Evolutionary conservation across 176 grass and related monocot genomes (phyloP).

Genomic region (bread wheat (Triticum aestivum)): IWGSC_CS_RefSeq_v2.1 NC_057801.1:586912032-586912531

Average conservation of each 20-base stretch:
- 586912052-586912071: slow-evolving; percentile 31
- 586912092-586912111: slow-evolving; percentile 13
- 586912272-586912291: slow-evolving; percentile 13
- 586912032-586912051: slow-evolving; percentile 30
- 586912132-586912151: background rate
- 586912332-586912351: background rate
- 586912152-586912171: background rate
- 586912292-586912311: background rate
- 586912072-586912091: slow-evolving; percentile 27
- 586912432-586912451: background rate
- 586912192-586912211: background rate
- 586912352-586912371: slow-evolving; percentile 25
- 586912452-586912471: slow-evolving; percentile 19
- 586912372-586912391: background rate
- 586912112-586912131: slow-evolving; percentile 13
- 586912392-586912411: background rate
- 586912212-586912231: background rate
- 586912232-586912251: background rate
- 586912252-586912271: background rate
- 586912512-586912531: background rate
- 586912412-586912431: background rate
- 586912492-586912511: background rate
- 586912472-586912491: background rate
- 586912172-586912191: background rate
- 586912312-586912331: background rate